phyloP scores from a whole-genome alignment of 2,329 filamentous ascomycete species.

The Ophiostoma australiae region DNA sequence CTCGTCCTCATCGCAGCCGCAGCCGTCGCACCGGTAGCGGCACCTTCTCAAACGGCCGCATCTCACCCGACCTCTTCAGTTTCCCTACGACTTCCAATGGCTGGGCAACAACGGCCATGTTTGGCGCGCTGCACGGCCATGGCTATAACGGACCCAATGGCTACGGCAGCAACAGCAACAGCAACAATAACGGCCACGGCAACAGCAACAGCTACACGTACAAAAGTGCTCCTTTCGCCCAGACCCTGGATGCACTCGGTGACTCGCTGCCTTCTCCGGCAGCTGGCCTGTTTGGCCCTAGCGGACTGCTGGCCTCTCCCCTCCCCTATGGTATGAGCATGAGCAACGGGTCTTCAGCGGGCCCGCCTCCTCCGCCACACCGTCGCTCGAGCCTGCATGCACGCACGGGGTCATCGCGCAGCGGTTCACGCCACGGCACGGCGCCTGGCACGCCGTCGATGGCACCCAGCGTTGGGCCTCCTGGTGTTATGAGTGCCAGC shows the following conservation, averaged over 20 bases:
- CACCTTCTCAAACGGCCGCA: conserved; percentile 27
- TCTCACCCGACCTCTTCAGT: conserved; percentile 51
- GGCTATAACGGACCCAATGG: conserved; percentile 31
- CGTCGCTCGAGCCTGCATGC: conserved; percentile 52
- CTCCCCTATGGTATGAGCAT: conserved; percentile 25
- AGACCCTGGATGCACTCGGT: conserved; percentile 43
- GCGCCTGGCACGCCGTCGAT: conserved; percentile 27
- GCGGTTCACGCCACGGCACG: conserved; percentile 24
- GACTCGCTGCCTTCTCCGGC: conserved; percentile 43
- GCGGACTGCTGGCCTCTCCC: conserved; percentile 32
- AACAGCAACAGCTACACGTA: conserved; percentile 3
- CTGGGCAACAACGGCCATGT: conserved; percentile 48
- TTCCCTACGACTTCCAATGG: conserved; percentile 41
- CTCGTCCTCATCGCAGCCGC: not conserved
- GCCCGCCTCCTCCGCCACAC: conserved; percentile 46
- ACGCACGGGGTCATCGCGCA: conserved; percentile 35
- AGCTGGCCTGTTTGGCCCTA: conserved; percentile 36
- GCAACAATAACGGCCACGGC: not conserved
- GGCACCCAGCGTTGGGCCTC: not conserved
- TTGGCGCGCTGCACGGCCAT: conserved; percentile 39
- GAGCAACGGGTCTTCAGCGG: conserved; percentile 23
- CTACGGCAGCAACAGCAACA: not conserved
- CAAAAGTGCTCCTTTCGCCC: conserved; percentile 31
- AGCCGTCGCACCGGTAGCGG: conserved; percentile 2
- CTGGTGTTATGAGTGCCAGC: conserved; percentile 9